Percentiles rank a stretch among this genome's conserved stretches.
Conservation (phyloP, 2,329 filamentous ascomycete genomes). For the Pestalotiopsis sp. region DNA sequence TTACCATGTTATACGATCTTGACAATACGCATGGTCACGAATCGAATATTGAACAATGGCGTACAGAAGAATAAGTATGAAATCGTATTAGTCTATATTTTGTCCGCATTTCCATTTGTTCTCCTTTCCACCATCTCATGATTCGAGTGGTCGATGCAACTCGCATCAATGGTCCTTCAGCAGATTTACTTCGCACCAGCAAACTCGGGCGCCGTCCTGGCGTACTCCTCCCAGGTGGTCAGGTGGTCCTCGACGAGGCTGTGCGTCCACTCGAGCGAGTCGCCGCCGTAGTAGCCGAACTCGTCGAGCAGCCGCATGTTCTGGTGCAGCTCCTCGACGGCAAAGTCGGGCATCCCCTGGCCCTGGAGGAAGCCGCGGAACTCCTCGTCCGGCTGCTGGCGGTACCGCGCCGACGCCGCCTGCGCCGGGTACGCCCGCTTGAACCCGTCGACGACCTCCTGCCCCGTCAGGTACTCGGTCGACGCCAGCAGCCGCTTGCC, state of each 20-base stretch:
- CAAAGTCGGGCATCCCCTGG: constrained; percentile 39
- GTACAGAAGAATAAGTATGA: not conserved
- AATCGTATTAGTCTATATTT: not conserved
- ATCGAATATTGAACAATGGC: not conserved
- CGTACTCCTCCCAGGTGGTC: constrained; percentile 44
- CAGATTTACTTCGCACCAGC: constrained; percentile 34
- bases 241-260: constrained; percentile 38
- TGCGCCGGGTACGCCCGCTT: constrained; percentile 37
- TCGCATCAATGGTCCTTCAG: not conserved
- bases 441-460: constrained; percentile 42
- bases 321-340: constrained; percentile 52
- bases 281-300: constrained; percentile 55
- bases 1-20: no score
- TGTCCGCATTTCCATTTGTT: not conserved
- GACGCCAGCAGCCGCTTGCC: constrained; percentile 47
- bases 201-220: constrained; percentile 35
- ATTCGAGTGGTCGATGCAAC: not conserved
- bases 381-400: constrained; percentile 39
- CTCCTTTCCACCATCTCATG: not conserved
- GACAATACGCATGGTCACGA: no score
- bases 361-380: constrained; percentile 40
- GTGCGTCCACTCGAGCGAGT: constrained; percentile 39
- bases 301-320: constrained; percentile 55
- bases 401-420: constrained; percentile 38
- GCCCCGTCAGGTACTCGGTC: constrained; percentile 41